A percentile compares a stretch with the other conserved stretches of the same genome.
Conservation (phyloP, 2,329 filamentous ascomycete species). For the Pseudogymnoascus sp. region DNA sequence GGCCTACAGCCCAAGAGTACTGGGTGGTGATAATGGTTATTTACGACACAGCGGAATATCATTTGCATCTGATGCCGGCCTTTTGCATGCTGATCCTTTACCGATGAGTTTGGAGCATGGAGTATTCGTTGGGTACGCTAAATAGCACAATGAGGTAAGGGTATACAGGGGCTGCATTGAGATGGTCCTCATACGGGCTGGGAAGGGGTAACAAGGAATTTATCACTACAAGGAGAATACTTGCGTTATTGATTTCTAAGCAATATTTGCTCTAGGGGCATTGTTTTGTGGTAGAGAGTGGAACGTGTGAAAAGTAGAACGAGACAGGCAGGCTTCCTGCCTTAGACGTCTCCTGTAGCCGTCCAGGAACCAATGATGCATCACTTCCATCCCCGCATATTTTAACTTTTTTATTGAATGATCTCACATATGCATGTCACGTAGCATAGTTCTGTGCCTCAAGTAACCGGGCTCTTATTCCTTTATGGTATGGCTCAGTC, state of each 20-base stretch:
- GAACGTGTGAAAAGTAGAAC: not conserved
- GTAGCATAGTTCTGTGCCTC: not conserved
- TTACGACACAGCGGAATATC: not conserved
- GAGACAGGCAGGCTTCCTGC: not conserved
- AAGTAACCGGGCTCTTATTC: constrained; percentile 13
- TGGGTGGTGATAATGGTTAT: not conserved
- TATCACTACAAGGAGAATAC: not conserved
- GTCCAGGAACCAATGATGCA: not conserved
- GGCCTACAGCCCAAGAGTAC: not conserved
- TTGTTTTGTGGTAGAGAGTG: not conserved
- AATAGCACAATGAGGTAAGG: not conserved
- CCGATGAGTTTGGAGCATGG: not conserved
- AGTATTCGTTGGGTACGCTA: not conserved
- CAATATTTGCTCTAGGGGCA: not conserved
- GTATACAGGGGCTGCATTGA: not conserved
- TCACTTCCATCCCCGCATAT: not conserved
- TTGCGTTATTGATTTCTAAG: not conserved
- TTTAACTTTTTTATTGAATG: not conserved
- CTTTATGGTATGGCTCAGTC: constrained; percentile 11
- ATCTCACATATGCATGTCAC: constrained; percentile 1
- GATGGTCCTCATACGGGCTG: not conserved
- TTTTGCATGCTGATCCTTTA: not conserved
- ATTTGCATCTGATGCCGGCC: not conserved
- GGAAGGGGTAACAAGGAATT: not conserved
- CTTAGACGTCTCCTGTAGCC: not conserved